Evolutionary conservation across 192 early-diverging fungal genomes (phyloP).

Genomic region (Helicostylum pulchrum): DNA sequence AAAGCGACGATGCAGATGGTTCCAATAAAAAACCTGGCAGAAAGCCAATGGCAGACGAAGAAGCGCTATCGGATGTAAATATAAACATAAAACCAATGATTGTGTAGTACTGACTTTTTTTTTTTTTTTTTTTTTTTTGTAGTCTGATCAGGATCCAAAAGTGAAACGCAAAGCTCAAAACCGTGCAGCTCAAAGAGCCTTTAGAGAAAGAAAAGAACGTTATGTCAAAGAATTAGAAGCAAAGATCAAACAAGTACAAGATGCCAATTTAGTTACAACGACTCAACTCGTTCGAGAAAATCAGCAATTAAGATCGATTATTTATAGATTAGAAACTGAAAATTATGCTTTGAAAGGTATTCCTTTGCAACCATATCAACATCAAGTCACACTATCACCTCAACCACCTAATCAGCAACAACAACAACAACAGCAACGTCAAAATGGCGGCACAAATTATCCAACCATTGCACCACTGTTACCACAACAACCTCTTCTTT

Average conservation of each 20-base stretch:
- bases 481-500: slow-evolving; percentile 4
- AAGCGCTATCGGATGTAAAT: slow-evolving; percentile 10
- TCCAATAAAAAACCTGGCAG: slow-evolving; percentile 3
- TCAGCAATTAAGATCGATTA: slow-evolving; percentile 43
- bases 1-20: background rate
- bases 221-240: slow-evolving; percentile 81
- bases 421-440: background rate
- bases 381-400: background rate
- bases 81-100: background rate
- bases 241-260: slow-evolving; percentile 67
- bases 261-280: slow-evolving; percentile 41
- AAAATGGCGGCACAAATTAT: background rate
- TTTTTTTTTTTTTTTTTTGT: background rate
- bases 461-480: slow-evolving; percentile 7
- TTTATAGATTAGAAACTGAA: slow-evolving; percentile 54
- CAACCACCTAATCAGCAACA: background rate
- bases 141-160: slow-evolving; percentile 34
- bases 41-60: slow-evolving; percentile 14
- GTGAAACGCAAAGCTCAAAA: slow-evolving; percentile 39
- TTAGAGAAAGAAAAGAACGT: slow-evolving; percentile 77
- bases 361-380: background rate
- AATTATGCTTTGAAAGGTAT: slow-evolving; percentile 53
- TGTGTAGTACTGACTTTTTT: background rate
- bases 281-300: slow-evolving; percentile 52
- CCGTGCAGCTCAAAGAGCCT: slow-evolving; percentile 36